These are phyloP conservation scores for Aspergillus melleus DNA, from an alignment of 2,329 filamentous ascomycete genomes.

Conservation along the genomic window DNA sequence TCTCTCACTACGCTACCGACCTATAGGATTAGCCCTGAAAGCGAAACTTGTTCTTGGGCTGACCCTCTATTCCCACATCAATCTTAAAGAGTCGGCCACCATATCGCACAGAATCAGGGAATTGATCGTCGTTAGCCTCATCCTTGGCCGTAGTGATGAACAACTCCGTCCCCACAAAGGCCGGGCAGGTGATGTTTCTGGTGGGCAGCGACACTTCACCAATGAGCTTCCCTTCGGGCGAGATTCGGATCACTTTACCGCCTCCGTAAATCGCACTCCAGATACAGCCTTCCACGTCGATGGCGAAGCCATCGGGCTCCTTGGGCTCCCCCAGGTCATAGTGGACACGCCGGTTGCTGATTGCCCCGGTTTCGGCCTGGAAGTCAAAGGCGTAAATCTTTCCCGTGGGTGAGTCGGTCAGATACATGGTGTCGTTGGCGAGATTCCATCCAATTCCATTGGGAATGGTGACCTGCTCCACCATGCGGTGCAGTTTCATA, in stretches of 20 bases:
- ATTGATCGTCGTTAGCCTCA: constrained; percentile 59
- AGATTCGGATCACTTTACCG: constrained; percentile 71
- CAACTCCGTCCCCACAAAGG: constrained; percentile 72
- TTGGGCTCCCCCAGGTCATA: constrained; percentile 66
- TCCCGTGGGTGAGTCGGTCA: constrained; percentile 73
- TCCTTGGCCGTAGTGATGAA: constrained; percentile 80
- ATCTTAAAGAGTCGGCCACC: constrained; percentile 74
- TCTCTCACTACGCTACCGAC: constrained; percentile 11
- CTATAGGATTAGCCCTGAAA: constrained; percentile 30
- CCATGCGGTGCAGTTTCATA: constrained; percentile 59
- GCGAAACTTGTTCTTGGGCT: constrained; percentile 65
- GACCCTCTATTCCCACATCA: constrained; percentile 70
- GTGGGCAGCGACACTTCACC: constrained; percentile 77
- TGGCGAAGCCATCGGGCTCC: constrained; percentile 78
- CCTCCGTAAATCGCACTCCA: constrained; percentile 89
- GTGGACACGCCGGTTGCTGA: constrained; percentile 69
- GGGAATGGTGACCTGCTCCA: constrained; percentile 71
- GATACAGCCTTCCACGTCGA: constrained; percentile 81
- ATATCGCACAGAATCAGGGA: constrained; percentile 61
- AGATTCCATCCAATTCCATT: constrained; percentile 82
- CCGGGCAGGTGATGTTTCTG: constrained; percentile 74
- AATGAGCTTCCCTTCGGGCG: constrained; percentile 66
- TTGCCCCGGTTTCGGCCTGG: constrained; percentile 60
- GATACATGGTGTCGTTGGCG: constrained; percentile 73
- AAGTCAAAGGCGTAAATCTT: constrained; percentile 77